Conservation (phyloP, 2,329 filamentous ascomycete genomes). For the Colletotrichum sp. region DNA sequence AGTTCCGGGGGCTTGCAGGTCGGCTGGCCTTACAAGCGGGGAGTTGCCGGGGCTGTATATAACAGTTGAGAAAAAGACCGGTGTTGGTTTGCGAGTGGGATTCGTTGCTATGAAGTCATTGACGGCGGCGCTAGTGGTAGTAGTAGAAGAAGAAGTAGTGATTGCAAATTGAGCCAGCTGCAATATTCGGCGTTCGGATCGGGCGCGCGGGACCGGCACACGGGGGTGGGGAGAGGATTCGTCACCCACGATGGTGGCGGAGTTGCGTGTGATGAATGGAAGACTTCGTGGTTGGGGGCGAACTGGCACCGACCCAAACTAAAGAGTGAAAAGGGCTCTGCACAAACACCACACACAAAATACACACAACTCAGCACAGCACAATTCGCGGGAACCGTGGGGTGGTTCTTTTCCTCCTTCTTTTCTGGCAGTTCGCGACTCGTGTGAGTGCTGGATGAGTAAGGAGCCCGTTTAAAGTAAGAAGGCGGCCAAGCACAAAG, state of each 20-base stretch:
- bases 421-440: neutral
- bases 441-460: neutral
- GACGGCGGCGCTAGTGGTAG: neutral
- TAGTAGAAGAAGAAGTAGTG: neutral
- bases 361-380: neutral
- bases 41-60: neutral
- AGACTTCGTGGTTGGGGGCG: neutral
- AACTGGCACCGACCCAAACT: conserved; percentile 1
- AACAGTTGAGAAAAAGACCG: neutral
- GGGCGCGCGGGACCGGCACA: neutral
- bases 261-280: conserved; percentile 11
- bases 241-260: conserved; percentile 20
- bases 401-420: neutral
- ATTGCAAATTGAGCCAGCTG: neutral
- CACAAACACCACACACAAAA: neutral
- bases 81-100: neutral
- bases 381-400: neutral
- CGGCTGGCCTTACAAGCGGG: neutral
- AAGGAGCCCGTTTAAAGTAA: neutral
- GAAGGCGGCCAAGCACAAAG: neutral
- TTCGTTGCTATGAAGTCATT: conserved; percentile 16
- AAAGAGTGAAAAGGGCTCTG: neutral
- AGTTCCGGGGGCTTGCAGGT: neutral
- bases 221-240: conserved; percentile 17
- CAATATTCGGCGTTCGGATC: neutral